Evolutionary conservation across 2,329 filamentous ascomycete species (phyloP).

Genomic region (Aspergillus fijiensis): DNA sequence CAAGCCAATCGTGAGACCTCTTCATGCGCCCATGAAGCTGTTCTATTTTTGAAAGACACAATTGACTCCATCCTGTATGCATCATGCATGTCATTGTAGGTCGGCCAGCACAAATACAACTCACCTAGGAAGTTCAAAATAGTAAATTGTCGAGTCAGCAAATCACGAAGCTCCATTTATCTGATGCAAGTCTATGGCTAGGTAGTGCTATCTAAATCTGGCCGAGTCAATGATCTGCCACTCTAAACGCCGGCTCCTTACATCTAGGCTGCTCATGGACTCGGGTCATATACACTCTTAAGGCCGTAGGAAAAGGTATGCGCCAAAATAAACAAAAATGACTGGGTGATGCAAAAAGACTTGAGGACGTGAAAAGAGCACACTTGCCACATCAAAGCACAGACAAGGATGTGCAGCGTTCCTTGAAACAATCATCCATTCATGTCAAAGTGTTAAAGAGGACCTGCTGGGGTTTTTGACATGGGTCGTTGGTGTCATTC

Average conservation of each 20-base stretch:
- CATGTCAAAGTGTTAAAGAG: background rate
- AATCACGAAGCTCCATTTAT: background rate
- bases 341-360: too few species aligned
- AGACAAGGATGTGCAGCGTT: background rate
- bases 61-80: background rate
- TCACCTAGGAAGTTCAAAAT: background rate
- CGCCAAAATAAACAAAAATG: too few species aligned
- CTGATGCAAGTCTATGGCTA: background rate
- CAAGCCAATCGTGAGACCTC: background rate
- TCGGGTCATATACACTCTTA: too few species aligned
- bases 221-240: background rate
- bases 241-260: background rate
- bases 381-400: background rate
- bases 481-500: conserved; percentile 19
- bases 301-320: too few species aligned
- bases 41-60: background rate
- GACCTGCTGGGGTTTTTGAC: background rate
- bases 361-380: too few species aligned
- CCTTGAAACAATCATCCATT: background rate
- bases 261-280: background rate
- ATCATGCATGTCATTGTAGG: background rate
- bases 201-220: background rate
- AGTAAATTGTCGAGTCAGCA: background rate
- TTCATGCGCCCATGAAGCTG: background rate
- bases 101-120: background rate